Percentiles rank a stretch among this genome's conserved stretches.
These are phyloP conservation scores for Mimosa bimucronata DNA, from an alignment of 306 rosid genomes.

Conservation along the genomic window DNA sequence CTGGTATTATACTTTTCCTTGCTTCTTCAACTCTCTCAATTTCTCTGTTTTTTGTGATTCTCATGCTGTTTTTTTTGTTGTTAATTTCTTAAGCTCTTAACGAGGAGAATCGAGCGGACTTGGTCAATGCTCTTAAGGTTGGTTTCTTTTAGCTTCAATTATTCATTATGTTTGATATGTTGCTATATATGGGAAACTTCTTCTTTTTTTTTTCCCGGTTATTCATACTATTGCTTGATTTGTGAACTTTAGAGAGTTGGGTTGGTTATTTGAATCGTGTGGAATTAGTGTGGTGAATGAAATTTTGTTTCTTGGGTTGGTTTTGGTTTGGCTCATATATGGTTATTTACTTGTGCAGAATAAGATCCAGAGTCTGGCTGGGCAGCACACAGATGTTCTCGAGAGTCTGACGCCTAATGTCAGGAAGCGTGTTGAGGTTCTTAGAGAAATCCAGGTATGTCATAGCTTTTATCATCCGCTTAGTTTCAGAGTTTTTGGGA, in stretches of 20 bases:
- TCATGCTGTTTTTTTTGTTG: background rate
- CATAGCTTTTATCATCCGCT: background rate
- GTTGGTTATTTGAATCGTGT: background rate
- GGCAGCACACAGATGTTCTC: slow-evolving; percentile 77
- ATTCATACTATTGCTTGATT: background rate
- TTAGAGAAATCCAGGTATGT: slow-evolving; percentile 83
- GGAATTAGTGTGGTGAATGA: background rate
- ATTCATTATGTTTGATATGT: background rate
- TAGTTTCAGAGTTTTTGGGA: background rate
- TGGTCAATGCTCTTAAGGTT: slow-evolving; percentile 90
- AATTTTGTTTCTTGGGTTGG: background rate
- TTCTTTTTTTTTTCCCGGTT: background rate
- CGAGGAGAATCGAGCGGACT: slow-evolving; percentile 73
- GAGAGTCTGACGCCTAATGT: slow-evolving; percentile 66
- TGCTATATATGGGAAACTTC: background rate
- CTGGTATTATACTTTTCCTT: slow-evolving; percentile 47
- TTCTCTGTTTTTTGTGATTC: background rate
- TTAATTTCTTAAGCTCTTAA: slow-evolving; percentile 57
- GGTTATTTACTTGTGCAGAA: slow-evolving; percentile 42
- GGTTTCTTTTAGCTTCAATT: slow-evolving; percentile 11
- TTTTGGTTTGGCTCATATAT: background rate
- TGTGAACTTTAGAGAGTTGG: background rate
- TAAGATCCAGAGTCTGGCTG: slow-evolving; percentile 86
- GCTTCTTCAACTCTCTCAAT: background rate
- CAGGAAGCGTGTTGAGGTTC: slow-evolving; percentile 86